Percentiles rank a stretch among this genome's conserved stretches.
These are phyloP conservation scores for Prunella vulgaris DNA, from an alignment of 257 asterid species.

Conservation along the genomic window DNA sequence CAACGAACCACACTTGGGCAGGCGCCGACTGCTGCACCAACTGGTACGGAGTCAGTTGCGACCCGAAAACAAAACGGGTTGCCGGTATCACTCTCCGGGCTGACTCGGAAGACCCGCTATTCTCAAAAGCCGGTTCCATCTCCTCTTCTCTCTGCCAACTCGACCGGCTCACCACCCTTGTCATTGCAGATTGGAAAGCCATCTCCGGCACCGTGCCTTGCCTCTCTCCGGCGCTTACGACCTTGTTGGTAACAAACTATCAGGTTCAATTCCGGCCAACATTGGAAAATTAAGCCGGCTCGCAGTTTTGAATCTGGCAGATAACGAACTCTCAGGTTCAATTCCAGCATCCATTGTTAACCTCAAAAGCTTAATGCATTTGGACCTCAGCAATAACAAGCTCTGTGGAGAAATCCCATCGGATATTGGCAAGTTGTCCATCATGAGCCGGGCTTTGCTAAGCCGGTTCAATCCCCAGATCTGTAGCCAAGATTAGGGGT, in stretches of 20 bases:
- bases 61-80: slow-evolving; percentile 61
- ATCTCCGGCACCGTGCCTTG: slow-evolving; percentile 59
- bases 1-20: slow-evolving; percentile 56
- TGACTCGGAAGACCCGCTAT: slow-evolving; percentile 71
- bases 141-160: slow-evolving; percentile 57
- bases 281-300: slow-evolving; percentile 58
- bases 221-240: slow-evolving; percentile 52
- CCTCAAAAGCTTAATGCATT: slow-evolving; percentile 58
- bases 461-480: slow-evolving; percentile 60
- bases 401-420: slow-evolving; percentile 55
- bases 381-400: slow-evolving; percentile 61
- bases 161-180: slow-evolving; percentile 57
- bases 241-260: slow-evolving; percentile 61
- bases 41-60: slow-evolving; percentile 81
- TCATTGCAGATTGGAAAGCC: slow-evolving; percentile 75
- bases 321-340: slow-evolving; percentile 58
- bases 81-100: slow-evolving; percentile 72
- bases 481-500: slow-evolving; percentile 40
- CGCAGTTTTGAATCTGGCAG: slow-evolving; percentile 65
- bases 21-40: slow-evolving; percentile 60
- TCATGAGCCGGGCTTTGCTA: slow-evolving; percentile 77
- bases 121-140: slow-evolving; percentile 55
- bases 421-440: slow-evolving; percentile 56
- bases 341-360: slow-evolving; percentile 60
- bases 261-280: slow-evolving; percentile 60